Percentiles rank a stretch among this genome's conserved stretches.
Evolutionary conservation across 208 protist species (phyloP).

Genomic region (Vickermania ingenoplastis): DNA sequence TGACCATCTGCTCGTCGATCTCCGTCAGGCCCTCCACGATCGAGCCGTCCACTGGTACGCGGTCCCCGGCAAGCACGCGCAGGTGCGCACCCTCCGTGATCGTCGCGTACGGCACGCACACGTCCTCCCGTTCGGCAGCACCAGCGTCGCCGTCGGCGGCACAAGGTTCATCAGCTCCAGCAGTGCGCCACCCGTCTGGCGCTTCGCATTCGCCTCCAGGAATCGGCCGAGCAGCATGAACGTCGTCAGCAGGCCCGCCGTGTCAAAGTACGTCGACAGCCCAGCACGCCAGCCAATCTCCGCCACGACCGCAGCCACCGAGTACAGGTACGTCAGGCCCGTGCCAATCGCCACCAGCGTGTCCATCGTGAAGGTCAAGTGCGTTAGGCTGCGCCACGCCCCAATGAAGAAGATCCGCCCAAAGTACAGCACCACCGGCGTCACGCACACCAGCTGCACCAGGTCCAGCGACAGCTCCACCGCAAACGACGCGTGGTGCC

Average conservation of each 20-base stretch:
- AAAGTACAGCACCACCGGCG: constrained; percentile 82
- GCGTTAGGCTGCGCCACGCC: constrained; percentile 44
- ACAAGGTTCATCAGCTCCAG: constrained; percentile 80
- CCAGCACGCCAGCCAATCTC: constrained; percentile 19
- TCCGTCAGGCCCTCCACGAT: constrained; percentile 68
- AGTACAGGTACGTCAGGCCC: constrained; percentile 67
- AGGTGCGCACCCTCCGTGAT: constrained; percentile 49
- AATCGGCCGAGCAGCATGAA: constrained; percentile 96
- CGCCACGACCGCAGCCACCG: constrained; percentile 35
- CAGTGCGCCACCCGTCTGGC: constrained; percentile 84
- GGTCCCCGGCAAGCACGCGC: constrained; percentile 80
- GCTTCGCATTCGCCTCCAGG: constrained; percentile 91
- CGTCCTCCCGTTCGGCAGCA: constrained; percentile 13
- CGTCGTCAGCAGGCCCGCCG: constrained; percentile 88
- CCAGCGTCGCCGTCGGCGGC: constrained; percentile 33
- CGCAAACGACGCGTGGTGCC: constrained; percentile 1
- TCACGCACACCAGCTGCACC: constrained; percentile 51
- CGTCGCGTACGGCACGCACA: too few species aligned
- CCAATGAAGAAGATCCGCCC: constrained; percentile 61
- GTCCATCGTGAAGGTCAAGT: constrained; percentile 81
- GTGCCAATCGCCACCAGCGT: constrained; percentile 77
- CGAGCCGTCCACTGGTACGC: constrained; percentile 90
- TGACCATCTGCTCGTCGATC: constrained; percentile 94
- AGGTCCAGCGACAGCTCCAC: constrained; percentile 31
- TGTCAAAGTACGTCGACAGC: constrained; percentile 90